These are phyloP conservation scores for Gyromitra esculenta DNA, from an alignment of 2,329 filamentous ascomycete genomes.

Conservation along the genomic window DNA sequence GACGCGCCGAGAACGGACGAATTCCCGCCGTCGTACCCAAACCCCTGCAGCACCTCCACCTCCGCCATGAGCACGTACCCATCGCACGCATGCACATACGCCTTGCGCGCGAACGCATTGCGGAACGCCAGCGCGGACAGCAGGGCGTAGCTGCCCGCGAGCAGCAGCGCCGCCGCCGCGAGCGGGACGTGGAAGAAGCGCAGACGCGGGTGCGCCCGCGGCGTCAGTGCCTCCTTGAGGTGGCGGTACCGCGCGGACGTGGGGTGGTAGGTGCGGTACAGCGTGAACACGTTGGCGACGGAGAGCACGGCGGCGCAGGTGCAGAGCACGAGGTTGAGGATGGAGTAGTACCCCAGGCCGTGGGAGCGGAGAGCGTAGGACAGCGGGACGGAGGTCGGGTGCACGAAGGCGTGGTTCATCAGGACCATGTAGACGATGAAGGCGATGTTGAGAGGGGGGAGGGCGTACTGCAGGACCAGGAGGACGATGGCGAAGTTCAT, in stretches of 20 bases:
- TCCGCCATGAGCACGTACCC: constrained; percentile 52
- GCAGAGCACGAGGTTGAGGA: constrained; percentile 34
- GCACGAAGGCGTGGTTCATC: constrained; percentile 49
- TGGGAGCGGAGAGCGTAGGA: constrained; percentile 34
- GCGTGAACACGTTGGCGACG: constrained; percentile 34
- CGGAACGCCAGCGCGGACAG: constrained; percentile 38
- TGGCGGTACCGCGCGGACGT: neutral
- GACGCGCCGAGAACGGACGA: constrained; percentile 39
- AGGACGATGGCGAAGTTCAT: constrained; percentile 27
- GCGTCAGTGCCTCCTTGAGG: constrained; percentile 4
- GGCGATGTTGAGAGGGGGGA: constrained; percentile 38
- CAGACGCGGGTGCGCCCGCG: neutral
- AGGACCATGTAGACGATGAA: constrained; percentile 41
- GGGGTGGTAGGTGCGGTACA: constrained; percentile 19
- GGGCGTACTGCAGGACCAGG: constrained; percentile 20
- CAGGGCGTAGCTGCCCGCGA: constrained; percentile 31
- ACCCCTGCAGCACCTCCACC: constrained; percentile 41
- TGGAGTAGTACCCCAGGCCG: constrained; percentile 27
- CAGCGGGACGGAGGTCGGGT: constrained; percentile 40
- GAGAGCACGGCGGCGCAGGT: constrained; percentile 13
- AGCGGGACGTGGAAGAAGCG: no score
- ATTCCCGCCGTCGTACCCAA: constrained; percentile 38
- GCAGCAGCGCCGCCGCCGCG: neutral
- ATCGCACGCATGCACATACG: constrained; percentile 29
- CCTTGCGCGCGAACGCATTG: constrained; percentile 24